Evolutionary conservation across 352 stramenopile genomes (phyloP), one percentile per base, ranked within the genome.

Genomic region (Phytophthora parvispora): DNA sequence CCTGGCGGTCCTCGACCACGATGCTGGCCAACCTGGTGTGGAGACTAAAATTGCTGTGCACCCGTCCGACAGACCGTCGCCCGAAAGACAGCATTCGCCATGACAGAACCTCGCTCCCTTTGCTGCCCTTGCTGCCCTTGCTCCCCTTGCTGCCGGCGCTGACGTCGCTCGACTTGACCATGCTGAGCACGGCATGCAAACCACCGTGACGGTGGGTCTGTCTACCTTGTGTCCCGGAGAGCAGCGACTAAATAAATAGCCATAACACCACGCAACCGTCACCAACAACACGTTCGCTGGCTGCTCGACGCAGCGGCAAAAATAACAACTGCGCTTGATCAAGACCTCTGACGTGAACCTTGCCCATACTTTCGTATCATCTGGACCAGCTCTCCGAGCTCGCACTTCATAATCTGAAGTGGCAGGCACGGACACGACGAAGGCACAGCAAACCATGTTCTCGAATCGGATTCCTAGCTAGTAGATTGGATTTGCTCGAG

Each of bases 1-100:
- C 63, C 27, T 72, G 67, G 0, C 72, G 43, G 22, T 84, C 68
- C 42, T 73, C 58, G 13, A 60, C 47, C 20, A 77, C 15, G 38
- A 38, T 27, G 28, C 63, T 32, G 59, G 34, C 24, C 60, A 54
- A 22, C 47, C 47, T 62, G 28, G 57, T 52, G 24, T 69, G 57
- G 5, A 73, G 36, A 40, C 48, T 52, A 49, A 77, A 77, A 3
- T 53, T 59, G 31, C 22, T 31, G 9, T 67, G 48, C 20, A 49
- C 34, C 18, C 64, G 40, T 15, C 61, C 57, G 8, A 63, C 49
- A 9, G 70, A 78, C 36, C 42, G 29, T 5, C 68, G 64, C 18
- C 59, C 45, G 0, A 64, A 20, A 4, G 58, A 69, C 22, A 73
- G 31, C 20, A 55, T 24, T 51, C 31, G 27, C 47, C 58, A 65